Evolutionary conservation across 78 protist species (phyloP), one percentile per base, ranked within the genome.

Genomic region (Chrysochromulina tobinii): DNA sequence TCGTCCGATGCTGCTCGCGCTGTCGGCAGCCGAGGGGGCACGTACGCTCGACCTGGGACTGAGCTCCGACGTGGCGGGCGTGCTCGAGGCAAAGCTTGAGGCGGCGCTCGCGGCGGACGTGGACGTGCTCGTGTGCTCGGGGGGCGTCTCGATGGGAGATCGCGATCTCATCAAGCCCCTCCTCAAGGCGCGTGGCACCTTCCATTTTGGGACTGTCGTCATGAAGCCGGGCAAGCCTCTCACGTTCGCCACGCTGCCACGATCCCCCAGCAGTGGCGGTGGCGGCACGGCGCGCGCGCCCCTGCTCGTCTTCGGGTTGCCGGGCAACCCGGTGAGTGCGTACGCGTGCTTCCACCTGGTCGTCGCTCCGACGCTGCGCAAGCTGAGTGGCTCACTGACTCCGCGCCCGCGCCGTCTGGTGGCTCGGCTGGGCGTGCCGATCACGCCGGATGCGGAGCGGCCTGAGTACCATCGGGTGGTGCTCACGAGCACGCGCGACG

Each of bases 181-280:
- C 11, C 90, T 96, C 23, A 94, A 90, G 12, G 87, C 64, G 66
- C 23, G 73, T 0, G 95, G 95, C 67, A 91, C 75, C 20, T 83
- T 94, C 20, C 98, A 94, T 79, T 95, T 95, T 69, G 96, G 94
- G 18, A 88, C 95, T 48, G 96, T 96, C n/a, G 58, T 66, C 50
- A 95, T 96, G 97, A 96, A 96, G 87, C 98, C 98, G 38, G 98
- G 94, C 38, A 96, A 96, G 89, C 98, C 98, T 2, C 81, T 93
- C 23, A 96, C 98, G 8, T 95, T 94, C 88, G 93, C 96, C 38
- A 92, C 95, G 2, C 69, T 54, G 50, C 87, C 66, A 0, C 81
- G 86, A 3, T 18, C 17, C 54, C 23, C 21, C 66, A 81, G 48
- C 57, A 59, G 90, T 2, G 83, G 92, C 20, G 64, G 73, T 5